These are phyloP conservation scores for Cystofilobasidium ferigula DNA, from an alignment of 768 basidiomycete species.

Conservation along the genomic window DNA sequence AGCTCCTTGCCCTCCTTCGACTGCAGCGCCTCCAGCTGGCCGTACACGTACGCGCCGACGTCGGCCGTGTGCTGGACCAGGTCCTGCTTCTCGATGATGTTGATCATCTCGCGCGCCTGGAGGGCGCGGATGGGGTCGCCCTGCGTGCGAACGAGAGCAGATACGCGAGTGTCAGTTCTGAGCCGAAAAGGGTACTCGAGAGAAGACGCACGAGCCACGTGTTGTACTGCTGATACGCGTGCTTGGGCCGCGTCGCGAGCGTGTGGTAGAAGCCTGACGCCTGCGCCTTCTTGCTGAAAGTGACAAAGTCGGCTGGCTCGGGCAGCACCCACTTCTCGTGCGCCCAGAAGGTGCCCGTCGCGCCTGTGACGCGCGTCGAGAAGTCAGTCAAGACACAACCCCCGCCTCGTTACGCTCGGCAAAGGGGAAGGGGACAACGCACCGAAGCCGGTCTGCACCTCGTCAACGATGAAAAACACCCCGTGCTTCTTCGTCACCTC, in stretches of 20 bases:
- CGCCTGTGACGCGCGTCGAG: too few species aligned
- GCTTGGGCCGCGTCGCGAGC: conserved; percentile 35
- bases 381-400: too few species aligned
- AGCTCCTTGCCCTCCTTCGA: conserved; percentile 27
- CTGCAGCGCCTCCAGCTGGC: conserved; percentile 28
- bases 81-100: conserved; percentile 37
- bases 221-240: conserved; percentile 38
- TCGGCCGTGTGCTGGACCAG: conserved; percentile 37
- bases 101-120: conserved; percentile 39
- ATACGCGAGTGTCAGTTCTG: neutral
- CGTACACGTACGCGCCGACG: conserved; percentile 35
- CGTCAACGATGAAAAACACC: conserved; percentile 41
- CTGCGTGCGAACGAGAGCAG: neutral
- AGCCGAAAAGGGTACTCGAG: neutral
- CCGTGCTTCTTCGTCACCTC: conserved; percentile 39
- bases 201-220: conserved; percentile 33
- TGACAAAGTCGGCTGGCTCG: conserved; percentile 41
- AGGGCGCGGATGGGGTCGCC: conserved; percentile 40
- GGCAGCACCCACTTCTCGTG: conserved; percentile 41
- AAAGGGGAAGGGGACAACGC: too few species aligned
- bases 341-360: conserved; percentile 43
- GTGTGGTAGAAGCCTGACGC: conserved; percentile 37
- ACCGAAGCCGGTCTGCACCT: conserved; percentile 43
- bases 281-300: conserved; percentile 34
- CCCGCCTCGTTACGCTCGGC: too few species aligned